Base-by-base conservation (phyloP, 331 rosid species). In the Pyrus hybrid region DNA sequence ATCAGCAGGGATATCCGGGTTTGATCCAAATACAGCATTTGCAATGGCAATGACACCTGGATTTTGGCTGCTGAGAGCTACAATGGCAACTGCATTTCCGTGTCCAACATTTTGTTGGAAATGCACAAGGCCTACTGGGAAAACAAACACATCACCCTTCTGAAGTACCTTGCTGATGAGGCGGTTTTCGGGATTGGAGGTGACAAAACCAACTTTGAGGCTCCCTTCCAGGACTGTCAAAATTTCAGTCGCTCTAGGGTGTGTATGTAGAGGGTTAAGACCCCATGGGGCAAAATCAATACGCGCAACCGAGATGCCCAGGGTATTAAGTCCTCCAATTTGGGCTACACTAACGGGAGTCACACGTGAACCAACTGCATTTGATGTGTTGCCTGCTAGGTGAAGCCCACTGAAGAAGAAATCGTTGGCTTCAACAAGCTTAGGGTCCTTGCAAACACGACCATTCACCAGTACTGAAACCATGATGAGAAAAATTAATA, bases 391-490 rank as follows among this genome's bases (percentile, higher is more conserved):
- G 7, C 79, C 82, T 23, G 82, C 63, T 68, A 62, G 18, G 61
- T 82, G 70, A 58, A 82, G 78, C 5, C 82, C 82, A 13, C 76
- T 49, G 28, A 68, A 77, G 61, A 47, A 77, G 68, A 37, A 37
- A 37, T 82, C 82, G 66, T 69, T 33, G 26, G 37, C 79, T 35
- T 62, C 68, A 61, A 77, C 82, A 9, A 61, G 63, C 43, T 37
- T 37, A 37, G 43, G 85, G 41, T 77, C 82, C 77, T 77, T 77
- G 73, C 85, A 82, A 53, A 75, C 68, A 25, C 61, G 73, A 45
- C 85, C 85, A 63, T 77, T 82, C 43, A 82, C 63, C n/a, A 41
- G 20, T 62, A 77, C 85, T 82, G 85, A 78, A 71, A 54, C 32
- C 25, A 29, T 3, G n/a, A 67, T 21, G n/a, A 35, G 10, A 56